These are phyloP conservation scores for Pseudogymnoascus pannorum DNA, from an alignment of 2,329 filamentous ascomycete species.

Conservation along the genomic window DNA sequence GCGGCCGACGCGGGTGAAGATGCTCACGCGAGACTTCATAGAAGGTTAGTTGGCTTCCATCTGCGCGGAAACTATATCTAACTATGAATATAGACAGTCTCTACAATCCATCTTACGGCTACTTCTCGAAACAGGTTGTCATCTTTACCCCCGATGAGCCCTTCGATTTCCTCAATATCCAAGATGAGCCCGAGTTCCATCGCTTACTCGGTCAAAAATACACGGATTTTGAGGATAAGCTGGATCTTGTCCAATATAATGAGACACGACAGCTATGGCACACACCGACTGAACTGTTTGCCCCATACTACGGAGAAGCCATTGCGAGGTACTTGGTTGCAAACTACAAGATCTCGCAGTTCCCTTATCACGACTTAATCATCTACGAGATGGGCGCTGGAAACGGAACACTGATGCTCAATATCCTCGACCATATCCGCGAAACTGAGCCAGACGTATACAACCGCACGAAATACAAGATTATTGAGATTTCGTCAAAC, in stretches of 20 bases:
- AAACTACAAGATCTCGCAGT: slow-evolving; percentile 91
- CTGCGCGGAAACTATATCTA: slow-evolving; percentile 12
- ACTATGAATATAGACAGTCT: slow-evolving; percentile 60
- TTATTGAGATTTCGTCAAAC: slow-evolving; percentile 87
- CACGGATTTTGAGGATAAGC: slow-evolving; percentile 77
- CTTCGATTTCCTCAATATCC: slow-evolving; percentile 76
- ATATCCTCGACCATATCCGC: slow-evolving; percentile 94
- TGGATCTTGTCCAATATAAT: slow-evolving; percentile 62
- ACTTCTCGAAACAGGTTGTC: slow-evolving; percentile 92
- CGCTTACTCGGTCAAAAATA: slow-evolving; percentile 70
- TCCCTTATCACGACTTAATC: slow-evolving; percentile 92
- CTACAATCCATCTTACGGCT: slow-evolving; percentile 91
- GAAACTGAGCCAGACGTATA: slow-evolving; percentile 87
- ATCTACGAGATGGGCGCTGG: slow-evolving; percentile 99
- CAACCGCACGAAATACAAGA: slow-evolving; percentile 82
- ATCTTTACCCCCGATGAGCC: slow-evolving; percentile 91
- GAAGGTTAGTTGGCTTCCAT: slow-evolving; percentile 54
- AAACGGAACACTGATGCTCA: slow-evolving; percentile 95
- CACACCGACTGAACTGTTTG: slow-evolving; percentile 94
- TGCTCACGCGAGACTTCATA: slow-evolving; percentile 96
- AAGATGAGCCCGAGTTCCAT: slow-evolving; percentile 82
- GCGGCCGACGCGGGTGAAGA: slow-evolving; percentile 82
- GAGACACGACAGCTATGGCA: slow-evolving; percentile 92
- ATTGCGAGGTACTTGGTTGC: slow-evolving; percentile 92
- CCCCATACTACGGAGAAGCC: slow-evolving; percentile 93